Evolutionary conservation across 768 basidiomycete species (phyloP).

Genomic region (Lentinula boryana): DNA sequence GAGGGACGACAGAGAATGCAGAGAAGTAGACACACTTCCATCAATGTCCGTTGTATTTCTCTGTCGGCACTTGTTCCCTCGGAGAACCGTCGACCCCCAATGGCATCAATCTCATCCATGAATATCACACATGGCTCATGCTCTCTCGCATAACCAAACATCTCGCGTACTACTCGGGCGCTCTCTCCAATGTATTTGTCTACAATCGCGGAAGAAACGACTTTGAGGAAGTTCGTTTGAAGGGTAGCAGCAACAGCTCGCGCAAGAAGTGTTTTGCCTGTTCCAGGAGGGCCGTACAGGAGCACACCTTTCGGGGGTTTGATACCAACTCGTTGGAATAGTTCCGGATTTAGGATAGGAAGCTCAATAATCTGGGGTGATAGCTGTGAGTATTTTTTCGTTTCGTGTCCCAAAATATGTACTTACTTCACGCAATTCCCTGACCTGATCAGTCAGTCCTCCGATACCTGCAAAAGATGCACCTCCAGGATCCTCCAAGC

Average conservation of each 20-base stretch:
- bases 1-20: not conserved
- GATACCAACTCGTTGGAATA: conserved; percentile 94
- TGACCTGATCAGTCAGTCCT: conserved; percentile 91
- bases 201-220: conserved; percentile 96
- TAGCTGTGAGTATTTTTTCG: not conserved
- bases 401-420: not conserved
- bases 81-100: conserved; percentile 85
- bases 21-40: conserved; percentile 63
- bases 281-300: conserved; percentile 94
- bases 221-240: conserved; percentile 94
- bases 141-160: conserved; percentile 97
- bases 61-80: conserved; percentile 98
- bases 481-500: conserved; percentile 92
- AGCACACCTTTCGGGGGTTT: conserved; percentile 95
- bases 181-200: conserved; percentile 99
- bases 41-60: conserved; percentile 96
- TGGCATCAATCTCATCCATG: conserved; percentile 98
- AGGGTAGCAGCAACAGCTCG: conserved; percentile 94
- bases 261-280: conserved; percentile 93
- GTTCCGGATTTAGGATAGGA: conserved; percentile 88
- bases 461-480: conserved; percentile 97
- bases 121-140: conserved; percentile 99
- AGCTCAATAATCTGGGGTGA: conserved; percentile 81
- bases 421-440: conserved; percentile 88
- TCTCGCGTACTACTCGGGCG: conserved; percentile 92